phyloP scores from a whole-genome alignment of 805 yeast genomes.

The Saccharomyces kudriavzevii region DNA sequence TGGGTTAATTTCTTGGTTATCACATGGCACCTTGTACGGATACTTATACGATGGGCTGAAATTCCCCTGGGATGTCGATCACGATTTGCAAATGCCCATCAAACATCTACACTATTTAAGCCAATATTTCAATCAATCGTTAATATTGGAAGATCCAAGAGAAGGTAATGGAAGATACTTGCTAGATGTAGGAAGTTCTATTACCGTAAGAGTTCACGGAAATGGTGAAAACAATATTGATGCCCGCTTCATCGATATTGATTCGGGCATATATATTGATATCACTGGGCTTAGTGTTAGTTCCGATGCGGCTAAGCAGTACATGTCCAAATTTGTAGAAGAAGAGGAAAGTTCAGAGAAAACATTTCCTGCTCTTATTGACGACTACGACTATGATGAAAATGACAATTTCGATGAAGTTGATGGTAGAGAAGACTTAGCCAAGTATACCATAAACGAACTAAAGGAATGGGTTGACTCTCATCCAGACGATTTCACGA shows the following conservation, averaged over 20 bases:
- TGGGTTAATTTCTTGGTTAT: slow-evolving; percentile 50
- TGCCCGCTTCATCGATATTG: slow-evolving; percentile 65
- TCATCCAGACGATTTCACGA: slow-evolving; percentile 9
- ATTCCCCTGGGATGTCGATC: slow-evolving; percentile 62
- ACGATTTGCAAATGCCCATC: slow-evolving; percentile 57
- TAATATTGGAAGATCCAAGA: slow-evolving; percentile 39
- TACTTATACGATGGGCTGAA: slow-evolving; percentile 57
- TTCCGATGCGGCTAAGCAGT: slow-evolving; percentile 17
- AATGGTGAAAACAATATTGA: slow-evolving; percentile 59
- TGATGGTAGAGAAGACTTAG: slow-evolving; percentile 4
- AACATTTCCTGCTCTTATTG: neutral
- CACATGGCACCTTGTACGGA: slow-evolving; percentile 57
- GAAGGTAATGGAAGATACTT: slow-evolving; percentile 53
- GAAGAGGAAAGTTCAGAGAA: neutral
- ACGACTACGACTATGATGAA: neutral
- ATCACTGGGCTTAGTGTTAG: slow-evolving; percentile 57
- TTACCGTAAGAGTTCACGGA: slow-evolving; percentile 49
- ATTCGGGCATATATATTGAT: slow-evolving; percentile 64
- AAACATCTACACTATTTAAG: slow-evolving; percentile 39
- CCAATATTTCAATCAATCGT: slow-evolving; percentile 33
- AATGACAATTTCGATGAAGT: neutral
- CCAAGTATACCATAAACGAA: slow-evolving; percentile 4
- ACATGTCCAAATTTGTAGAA: slow-evolving; percentile 2
- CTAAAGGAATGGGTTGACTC: slow-evolving; percentile 7
- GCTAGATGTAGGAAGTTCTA: slow-evolving; percentile 41